These are phyloP conservation scores for Candida ascalaphidarum DNA, from an alignment of 805 yeast genomes.

Conservation along the genomic window DNA sequence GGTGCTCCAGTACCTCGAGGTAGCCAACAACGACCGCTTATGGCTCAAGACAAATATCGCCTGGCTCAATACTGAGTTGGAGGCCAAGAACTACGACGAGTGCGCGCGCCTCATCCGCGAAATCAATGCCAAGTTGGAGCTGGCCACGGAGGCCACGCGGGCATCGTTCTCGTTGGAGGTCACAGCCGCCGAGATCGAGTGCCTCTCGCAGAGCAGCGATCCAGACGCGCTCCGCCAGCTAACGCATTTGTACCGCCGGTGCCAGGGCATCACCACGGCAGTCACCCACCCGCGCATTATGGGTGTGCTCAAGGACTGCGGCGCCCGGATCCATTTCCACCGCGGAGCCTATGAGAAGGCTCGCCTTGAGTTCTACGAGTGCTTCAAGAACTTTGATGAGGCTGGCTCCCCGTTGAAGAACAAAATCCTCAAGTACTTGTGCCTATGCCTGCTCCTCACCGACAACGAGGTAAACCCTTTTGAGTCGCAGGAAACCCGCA, in stretches of 20 bases:
- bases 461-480: conserved; percentile 64
- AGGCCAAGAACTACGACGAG: conserved; percentile 17
- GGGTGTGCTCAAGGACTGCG: conserved; percentile 72
- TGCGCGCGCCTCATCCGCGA: conserved; percentile 25
- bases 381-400: conserved; percentile 36
- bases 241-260: conserved; percentile 39
- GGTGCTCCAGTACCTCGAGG: conserved; percentile 16
- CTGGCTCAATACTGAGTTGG: conserved; percentile 28
- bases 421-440: conserved; percentile 50
- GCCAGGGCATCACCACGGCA: conserved; percentile 40
- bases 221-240: conserved; percentile 27
- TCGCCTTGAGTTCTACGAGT: conserved; percentile 51
- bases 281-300: conserved; percentile 69
- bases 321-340: conserved; percentile 60
- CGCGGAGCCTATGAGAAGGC: conserved; percentile 53
- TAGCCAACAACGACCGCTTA: conserved; percentile 19
- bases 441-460: conserved; percentile 53
- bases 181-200: conserved; percentile 57
- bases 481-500: conserved; percentile 62
- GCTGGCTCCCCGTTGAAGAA: conserved; percentile 41
- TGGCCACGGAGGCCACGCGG: conserved; percentile 35
- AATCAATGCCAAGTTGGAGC: conserved; percentile 29
- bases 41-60: conserved; percentile 42
- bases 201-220: conserved; percentile 32
- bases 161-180: conserved; percentile 50